Conservation (phyloP, 2,329 filamentous ascomycete species). For the Colletotrichum magnum region DNA sequence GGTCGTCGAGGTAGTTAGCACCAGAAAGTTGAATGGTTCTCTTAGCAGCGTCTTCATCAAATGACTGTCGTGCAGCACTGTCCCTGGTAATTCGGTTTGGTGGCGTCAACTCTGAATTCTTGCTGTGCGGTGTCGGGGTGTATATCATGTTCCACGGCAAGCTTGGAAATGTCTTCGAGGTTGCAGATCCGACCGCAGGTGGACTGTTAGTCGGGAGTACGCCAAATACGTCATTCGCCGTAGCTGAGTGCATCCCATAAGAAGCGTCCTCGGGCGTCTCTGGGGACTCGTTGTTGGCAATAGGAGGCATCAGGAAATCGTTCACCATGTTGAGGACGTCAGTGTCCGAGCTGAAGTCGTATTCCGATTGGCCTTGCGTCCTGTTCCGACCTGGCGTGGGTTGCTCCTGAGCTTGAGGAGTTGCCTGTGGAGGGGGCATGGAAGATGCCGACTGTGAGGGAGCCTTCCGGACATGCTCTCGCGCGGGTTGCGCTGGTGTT, state of each 20-base stretch:
- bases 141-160: slow-evolving; percentile 68
- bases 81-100: slow-evolving; percentile 32
- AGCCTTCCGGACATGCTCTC: neutral
- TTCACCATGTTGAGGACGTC: slow-evolving; percentile 64
- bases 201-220: slow-evolving; percentile 53
- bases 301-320: slow-evolving; percentile 62
- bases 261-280: slow-evolving; percentile 59
- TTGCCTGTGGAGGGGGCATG: neutral
- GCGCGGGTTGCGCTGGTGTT: neutral
- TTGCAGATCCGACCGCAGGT: slow-evolving; percentile 49
- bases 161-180: slow-evolving; percentile 54
- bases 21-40: slow-evolving; percentile 17
- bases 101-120: slow-evolving; percentile 37
- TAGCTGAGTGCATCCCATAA: slow-evolving; percentile 69
- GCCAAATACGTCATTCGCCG: slow-evolving; percentile 66
- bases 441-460: slow-evolving; percentile 1
- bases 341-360: slow-evolving; percentile 46
- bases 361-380: slow-evolving; percentile 33
- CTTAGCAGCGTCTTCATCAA: slow-evolving; percentile 23
- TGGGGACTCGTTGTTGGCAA: slow-evolving; percentile 55
- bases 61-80: slow-evolving; percentile 33
- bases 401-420: slow-evolving; percentile 19
- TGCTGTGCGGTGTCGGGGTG: slow-evolving; percentile 39
- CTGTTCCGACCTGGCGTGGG: slow-evolving; percentile 26
- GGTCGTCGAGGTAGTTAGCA: slow-evolving; percentile 47